Evolutionary conservation across 148 eudicot genomes (phyloP).

Genomic region (Silene uniflora): DNA sequence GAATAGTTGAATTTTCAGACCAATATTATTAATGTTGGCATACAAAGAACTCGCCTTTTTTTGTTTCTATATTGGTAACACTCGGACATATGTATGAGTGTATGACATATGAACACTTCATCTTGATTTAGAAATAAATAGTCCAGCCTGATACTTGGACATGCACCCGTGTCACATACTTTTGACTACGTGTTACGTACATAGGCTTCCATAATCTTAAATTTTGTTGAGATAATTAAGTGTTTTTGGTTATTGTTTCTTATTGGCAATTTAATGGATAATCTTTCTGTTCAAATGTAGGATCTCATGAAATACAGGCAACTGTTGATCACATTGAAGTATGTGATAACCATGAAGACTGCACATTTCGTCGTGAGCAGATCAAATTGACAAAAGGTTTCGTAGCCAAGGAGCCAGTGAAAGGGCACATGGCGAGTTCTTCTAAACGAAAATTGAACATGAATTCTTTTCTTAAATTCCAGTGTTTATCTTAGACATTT

Average conservation of each 20-base stretch:
- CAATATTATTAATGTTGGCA: too few species aligned
- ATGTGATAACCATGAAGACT: conserved; percentile 78
- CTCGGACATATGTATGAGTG: too few species aligned
- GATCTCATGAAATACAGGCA: conserved; percentile 71
- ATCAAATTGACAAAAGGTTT: conserved; percentile 94
- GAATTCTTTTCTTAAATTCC: not conserved
- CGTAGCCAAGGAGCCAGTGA: conserved; percentile 88
- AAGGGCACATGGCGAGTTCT: conserved; percentile 90
- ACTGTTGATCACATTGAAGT: conserved; percentile 43
- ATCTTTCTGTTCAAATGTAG: conserved; percentile 30
- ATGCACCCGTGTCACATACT: too few species aligned
- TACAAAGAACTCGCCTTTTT: too few species aligned
- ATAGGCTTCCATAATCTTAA: too few species aligned
- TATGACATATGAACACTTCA: too few species aligned
- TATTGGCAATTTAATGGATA: not conserved
- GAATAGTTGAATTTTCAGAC: too few species aligned
- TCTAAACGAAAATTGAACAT: conserved; percentile 25
- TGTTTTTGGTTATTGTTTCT: not conserved
- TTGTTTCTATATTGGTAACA: too few species aligned
- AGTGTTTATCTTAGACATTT: not conserved
- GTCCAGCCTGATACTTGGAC: too few species aligned
- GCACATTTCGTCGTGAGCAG: conserved; percentile 61
- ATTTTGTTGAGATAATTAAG: not conserved
- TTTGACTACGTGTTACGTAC: too few species aligned
- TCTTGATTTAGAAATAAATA: too few species aligned